Evolutionary conservation across 1,284 basidiomycete genomes (phyloP).

Genomic region (Pseudozyma thailandica): DNA sequence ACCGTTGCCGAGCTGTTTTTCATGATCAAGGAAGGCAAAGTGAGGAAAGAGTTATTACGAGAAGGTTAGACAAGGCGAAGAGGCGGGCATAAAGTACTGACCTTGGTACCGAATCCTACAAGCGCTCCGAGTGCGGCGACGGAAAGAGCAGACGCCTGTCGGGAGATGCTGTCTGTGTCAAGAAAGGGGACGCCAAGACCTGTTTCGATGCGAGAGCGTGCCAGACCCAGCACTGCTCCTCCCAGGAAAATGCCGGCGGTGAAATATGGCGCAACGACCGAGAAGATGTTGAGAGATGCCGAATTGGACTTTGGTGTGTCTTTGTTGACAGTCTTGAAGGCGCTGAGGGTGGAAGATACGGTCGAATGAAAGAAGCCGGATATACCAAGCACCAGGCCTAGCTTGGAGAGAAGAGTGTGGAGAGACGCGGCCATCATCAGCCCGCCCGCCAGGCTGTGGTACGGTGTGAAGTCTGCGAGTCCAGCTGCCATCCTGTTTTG

Average conservation of each 20-base stretch:
- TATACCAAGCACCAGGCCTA: slow-evolving; percentile 63
- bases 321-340: slow-evolving; percentile 1
- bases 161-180: slow-evolving; percentile 22
- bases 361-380: slow-evolving; percentile 62
- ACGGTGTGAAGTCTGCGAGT: slow-evolving; percentile 44
- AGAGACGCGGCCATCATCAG: slow-evolving; percentile 63
- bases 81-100: slow-evolving; percentile 17
- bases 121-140: slow-evolving; percentile 37
- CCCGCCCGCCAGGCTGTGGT: slow-evolving; percentile 61
- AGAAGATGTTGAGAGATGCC: slow-evolving; percentile 20
- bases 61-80: not conserved
- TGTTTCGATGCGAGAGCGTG: slow-evolving; percentile 32
- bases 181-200: slow-evolving; percentile 52
- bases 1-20: slow-evolving; percentile 57
- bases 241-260: slow-evolving; percentile 57
- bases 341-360: slow-evolving; percentile 15
- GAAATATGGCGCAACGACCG: slow-evolving; percentile 37
- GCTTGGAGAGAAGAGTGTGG: slow-evolving; percentile 43
- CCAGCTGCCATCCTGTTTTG: slow-evolving; percentile 19
- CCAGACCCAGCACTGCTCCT: slow-evolving; percentile 48
- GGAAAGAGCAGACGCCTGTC: slow-evolving; percentile 5
- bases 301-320: not conserved
- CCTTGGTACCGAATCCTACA: slow-evolving; percentile 65
- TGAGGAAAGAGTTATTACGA: not conserved
- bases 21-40: not conserved